phyloP scores from a whole-genome alignment of 768 basidiomycete species.

The Calocera viscosa region DNA sequence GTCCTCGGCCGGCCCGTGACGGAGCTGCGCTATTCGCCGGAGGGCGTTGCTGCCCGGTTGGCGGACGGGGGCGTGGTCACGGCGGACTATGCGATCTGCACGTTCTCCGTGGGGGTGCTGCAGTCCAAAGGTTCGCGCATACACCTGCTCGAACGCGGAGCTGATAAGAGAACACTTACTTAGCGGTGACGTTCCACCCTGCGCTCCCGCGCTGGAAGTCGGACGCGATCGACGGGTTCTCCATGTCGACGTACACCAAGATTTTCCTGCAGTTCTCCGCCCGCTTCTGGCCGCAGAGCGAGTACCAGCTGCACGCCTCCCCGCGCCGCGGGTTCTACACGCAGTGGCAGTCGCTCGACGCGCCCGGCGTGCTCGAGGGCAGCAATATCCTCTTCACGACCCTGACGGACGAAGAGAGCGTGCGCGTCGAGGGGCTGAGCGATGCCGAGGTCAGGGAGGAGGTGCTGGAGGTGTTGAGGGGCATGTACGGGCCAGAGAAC shows the following conservation, averaged over 20 bases:
- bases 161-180: no score
- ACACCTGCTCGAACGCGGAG: no score
- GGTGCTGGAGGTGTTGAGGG: slow-evolving; percentile 42
- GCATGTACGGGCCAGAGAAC: slow-evolving; percentile 45
- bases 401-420: slow-evolving; percentile 39
- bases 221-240: slow-evolving; percentile 52
- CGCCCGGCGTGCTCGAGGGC: neutral
- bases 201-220: slow-evolving; percentile 44
- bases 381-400: neutral
- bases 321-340: neutral
- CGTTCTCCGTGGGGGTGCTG: slow-evolving; percentile 58
- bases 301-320: slow-evolving; percentile 19
- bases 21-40: neutral
- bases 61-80: slow-evolving; percentile 32
- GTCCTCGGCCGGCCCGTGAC: neutral
- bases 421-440: slow-evolving; percentile 44
- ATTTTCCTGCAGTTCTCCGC: slow-evolving; percentile 52
- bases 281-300: slow-evolving; percentile 43
- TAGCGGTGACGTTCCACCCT: slow-evolving; percentile 39
- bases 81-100: slow-evolving; percentile 50
- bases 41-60: neutral
- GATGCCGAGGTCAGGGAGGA: slow-evolving; percentile 39
- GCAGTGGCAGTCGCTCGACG: neutral
- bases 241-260: slow-evolving; percentile 56
- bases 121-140: slow-evolving; percentile 31